Evolutionary conservation across 306 rosid genomes (phyloP).

Genomic region (Citrullus mucosospermus): DNA sequence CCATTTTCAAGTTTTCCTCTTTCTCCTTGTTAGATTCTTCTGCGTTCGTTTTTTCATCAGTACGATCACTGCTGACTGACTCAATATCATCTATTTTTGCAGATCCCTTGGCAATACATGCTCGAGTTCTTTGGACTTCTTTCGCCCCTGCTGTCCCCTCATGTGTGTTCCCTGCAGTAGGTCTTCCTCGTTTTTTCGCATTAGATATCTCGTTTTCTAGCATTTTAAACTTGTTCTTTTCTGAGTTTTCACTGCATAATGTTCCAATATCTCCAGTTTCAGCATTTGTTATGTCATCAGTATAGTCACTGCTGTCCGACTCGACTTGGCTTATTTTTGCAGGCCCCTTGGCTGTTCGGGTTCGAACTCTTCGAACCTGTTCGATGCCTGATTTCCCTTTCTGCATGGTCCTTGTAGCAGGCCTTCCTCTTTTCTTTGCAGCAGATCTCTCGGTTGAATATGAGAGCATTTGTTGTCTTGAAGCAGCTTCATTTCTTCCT

Average conservation of each 20-base stretch:
- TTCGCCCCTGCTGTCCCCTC: slow-evolving; percentile 23
- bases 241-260: slow-evolving; percentile 8
- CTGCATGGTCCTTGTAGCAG: slow-evolving; percentile 28
- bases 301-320: slow-evolving; percentile 42
- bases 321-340: slow-evolving; percentile 51
- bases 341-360: slow-evolving; percentile 30
- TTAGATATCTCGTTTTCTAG: slow-evolving; percentile 21
- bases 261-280: slow-evolving; percentile 15
- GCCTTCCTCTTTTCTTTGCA: slow-evolving; percentile 63
- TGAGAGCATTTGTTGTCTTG: slow-evolving; percentile 13
- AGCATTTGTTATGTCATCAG: slow-evolving; percentile 19
- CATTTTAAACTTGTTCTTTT: slow-evolving; percentile 11
- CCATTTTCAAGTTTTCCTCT: slow-evolving; percentile 18
- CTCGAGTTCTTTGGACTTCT: slow-evolving; percentile 35
- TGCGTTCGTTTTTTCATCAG: slow-evolving; percentile 16
- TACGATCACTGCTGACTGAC: slow-evolving; percentile 35
- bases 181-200: slow-evolving; percentile 61
- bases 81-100: slow-evolving; percentile 44
- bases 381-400: slow-evolving; percentile 24
- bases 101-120: slow-evolving; percentile 25
- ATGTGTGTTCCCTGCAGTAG: slow-evolving; percentile 26
- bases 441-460: slow-evolving; percentile 21
- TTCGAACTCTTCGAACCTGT: slow-evolving; percentile 36
- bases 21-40: slow-evolving; percentile 18
- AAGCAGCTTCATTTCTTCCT: slow-evolving; percentile 19